phyloP scores from a whole-genome alignment of 2,329 filamentous ascomycete genomes.

The Xylaria sp. region DNA sequence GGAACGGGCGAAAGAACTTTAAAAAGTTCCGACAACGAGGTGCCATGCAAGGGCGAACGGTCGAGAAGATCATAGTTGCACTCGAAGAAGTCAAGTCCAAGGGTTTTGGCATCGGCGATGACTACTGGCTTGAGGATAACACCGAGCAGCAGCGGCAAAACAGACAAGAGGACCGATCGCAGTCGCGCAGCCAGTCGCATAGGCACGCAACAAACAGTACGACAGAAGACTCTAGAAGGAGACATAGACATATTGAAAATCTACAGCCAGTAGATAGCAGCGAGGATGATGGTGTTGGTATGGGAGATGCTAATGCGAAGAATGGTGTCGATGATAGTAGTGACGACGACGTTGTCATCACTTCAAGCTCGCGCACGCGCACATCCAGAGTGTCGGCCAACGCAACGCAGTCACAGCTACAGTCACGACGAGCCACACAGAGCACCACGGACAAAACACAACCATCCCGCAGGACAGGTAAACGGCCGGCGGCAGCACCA shows the following conservation, averaged over 20 bases:
- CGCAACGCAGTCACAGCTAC: slow-evolving; percentile 38
- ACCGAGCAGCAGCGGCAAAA: slow-evolving; percentile 42
- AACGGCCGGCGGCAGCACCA: slow-evolving; percentile 48
- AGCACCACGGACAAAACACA: slow-evolving; percentile 41
- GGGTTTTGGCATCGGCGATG: slow-evolving; percentile 77
- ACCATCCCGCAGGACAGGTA: slow-evolving; percentile 42
- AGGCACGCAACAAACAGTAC: slow-evolving; percentile 28
- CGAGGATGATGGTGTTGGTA: slow-evolving; percentile 38
- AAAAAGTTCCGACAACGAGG: slow-evolving; percentile 81
- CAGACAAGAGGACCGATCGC: slow-evolving; percentile 45
- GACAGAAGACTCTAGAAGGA: slow-evolving; percentile 21
- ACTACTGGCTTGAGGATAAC: slow-evolving; percentile 75
- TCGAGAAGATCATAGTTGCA: slow-evolving; percentile 70
- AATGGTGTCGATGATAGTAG: slow-evolving; percentile 44
- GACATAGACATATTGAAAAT: slow-evolving; percentile 24
- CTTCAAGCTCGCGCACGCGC: slow-evolving; percentile 41
- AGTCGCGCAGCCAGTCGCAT: slow-evolving; percentile 38
- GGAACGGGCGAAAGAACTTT: slow-evolving; percentile 97
- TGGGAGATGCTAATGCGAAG: slow-evolving; percentile 40
- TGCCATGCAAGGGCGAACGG: slow-evolving; percentile 53
- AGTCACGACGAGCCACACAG: slow-evolving; percentile 34
- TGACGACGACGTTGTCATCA: slow-evolving; percentile 34
- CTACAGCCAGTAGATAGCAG: slow-evolving; percentile 42
- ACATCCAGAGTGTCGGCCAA: slow-evolving; percentile 49
- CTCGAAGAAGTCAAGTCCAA: slow-evolving; percentile 78